Conservation (phyloP, 2,329 filamentous ascomycete genomes). For the Neospermospora avenae region DNA sequence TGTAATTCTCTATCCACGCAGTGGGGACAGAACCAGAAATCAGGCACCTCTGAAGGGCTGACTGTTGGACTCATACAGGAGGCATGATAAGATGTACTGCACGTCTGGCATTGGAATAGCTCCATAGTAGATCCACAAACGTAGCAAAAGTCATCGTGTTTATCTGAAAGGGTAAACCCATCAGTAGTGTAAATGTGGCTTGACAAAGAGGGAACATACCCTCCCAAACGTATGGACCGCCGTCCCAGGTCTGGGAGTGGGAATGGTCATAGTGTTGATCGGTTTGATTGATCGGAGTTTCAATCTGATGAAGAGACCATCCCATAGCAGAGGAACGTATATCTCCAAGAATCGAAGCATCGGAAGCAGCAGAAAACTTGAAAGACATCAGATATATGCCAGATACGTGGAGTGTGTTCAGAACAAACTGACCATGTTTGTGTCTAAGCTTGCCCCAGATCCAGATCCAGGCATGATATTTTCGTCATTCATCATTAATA, state of each 20-base stretch:
- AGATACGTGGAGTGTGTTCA: not conserved
- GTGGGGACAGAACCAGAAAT: slow-evolving; percentile 27
- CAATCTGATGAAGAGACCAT: not conserved
- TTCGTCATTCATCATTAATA: not conserved
- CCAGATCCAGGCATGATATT: not conserved
- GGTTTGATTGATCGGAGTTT: not conserved
- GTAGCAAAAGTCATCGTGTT: slow-evolving; percentile 23
- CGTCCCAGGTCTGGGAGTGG: not conserved
- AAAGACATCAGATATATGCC: not conserved
- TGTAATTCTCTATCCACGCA: slow-evolving; percentile 21
- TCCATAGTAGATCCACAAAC: slow-evolving; percentile 22
- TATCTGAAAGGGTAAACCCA: slow-evolving; percentile 7
- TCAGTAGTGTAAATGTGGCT: not conserved
- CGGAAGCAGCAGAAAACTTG: not conserved
- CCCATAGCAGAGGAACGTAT: not conserved
- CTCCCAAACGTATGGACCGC: not conserved
- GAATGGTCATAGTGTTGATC: not conserved
- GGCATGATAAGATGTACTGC: slow-evolving; percentile 20
- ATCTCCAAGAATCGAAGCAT: not conserved
- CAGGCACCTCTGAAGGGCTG: slow-evolving; percentile 14
- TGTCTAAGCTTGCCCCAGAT: not conserved
- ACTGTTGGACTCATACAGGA: slow-evolving; percentile 23
- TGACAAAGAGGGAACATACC: not conserved
- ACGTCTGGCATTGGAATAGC: slow-evolving; percentile 22
- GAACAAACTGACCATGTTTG: not conserved